Evolutionary conservation across 768 basidiomycete genomes (phyloP).

Genomic region (Lactarius hengduanensis): DNA sequence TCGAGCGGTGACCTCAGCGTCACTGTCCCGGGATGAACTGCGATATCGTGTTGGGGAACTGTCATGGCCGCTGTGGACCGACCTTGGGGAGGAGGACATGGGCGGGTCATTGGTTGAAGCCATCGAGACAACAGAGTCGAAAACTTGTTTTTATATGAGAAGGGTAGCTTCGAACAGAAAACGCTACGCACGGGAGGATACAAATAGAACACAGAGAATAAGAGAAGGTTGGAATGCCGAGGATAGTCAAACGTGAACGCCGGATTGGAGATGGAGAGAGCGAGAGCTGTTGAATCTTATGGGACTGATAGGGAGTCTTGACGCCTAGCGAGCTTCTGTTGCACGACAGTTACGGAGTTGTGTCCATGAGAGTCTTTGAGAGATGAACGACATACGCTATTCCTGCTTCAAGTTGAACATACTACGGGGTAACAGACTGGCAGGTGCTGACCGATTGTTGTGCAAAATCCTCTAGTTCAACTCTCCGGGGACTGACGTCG

Average conservation of each 20-base stretch:
- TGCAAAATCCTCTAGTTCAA: background rate
- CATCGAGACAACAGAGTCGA: conserved; percentile 4
- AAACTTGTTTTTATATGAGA: background rate
- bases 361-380: background rate
- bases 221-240: background rate
- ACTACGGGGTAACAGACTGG: background rate
- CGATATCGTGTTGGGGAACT: conserved; percentile 16
- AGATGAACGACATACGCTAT: background rate
- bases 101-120: conserved; percentile 11
- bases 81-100: conserved; percentile 20
- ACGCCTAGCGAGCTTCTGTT: background rate
- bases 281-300: background rate
- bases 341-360: background rate
- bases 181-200: background rate
- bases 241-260: background rate
- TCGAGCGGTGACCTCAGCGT: conserved; percentile 44
- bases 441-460: background rate
- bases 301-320: background rate
- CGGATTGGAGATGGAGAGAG: background rate
- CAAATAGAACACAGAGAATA: background rate
- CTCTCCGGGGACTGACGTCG: background rate
- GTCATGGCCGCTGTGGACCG: conserved; percentile 7
- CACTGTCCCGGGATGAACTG: conserved; percentile 31
- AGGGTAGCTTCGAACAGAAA: background rate
- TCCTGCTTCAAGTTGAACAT: background rate